phyloP scores from a whole-genome alignment of 768 basidiomycete genomes.

The Termitomyces bulborhizus region DNA sequence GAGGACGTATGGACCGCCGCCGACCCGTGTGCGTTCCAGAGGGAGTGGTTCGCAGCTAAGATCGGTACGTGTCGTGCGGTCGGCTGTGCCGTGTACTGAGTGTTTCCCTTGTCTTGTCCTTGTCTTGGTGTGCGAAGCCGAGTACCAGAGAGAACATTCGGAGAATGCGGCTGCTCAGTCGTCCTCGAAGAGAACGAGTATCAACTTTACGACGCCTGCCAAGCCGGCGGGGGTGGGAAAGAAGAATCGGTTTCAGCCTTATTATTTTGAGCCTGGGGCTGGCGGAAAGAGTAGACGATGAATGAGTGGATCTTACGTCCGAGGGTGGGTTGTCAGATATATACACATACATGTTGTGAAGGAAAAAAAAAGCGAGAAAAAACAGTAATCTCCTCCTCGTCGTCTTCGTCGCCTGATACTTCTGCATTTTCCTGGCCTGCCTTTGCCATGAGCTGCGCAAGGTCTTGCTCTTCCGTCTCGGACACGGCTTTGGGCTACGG shows the following conservation, averaged over 20 bases:
- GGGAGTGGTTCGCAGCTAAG: constrained; percentile 71
- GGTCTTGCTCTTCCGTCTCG: constrained; percentile 95
- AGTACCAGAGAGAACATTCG: constrained; percentile 54
- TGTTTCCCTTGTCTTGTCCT: too few species aligned
- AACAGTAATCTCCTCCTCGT: constrained; percentile 39
- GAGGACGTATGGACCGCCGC: constrained; percentile 64
- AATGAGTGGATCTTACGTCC: too few species aligned
- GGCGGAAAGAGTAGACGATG: not conserved
- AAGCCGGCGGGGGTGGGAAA: constrained; percentile 9
- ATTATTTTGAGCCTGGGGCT: not conserved
- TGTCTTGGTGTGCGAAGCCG: constrained; percentile 30
- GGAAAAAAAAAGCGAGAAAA: too few species aligned
- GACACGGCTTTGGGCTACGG: constrained; percentile 92
- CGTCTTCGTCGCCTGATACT: constrained; percentile 91
- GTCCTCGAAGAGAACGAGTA: constrained; percentile 50
- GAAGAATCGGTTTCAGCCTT: constrained; percentile 27
- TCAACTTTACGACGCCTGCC: constrained; percentile 45
- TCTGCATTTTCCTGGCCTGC: constrained; percentile 93
- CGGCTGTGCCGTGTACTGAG: constrained; percentile 24
- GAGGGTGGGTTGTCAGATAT: too few species aligned
- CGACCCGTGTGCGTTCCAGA: constrained; percentile 30
- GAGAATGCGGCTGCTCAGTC: constrained; percentile 53
- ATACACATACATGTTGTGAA: too few species aligned
- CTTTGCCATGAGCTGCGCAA: constrained; percentile 95
- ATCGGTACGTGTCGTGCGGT: constrained; percentile 54